Evolutionary conservation across 257 asterid genomes (phyloP), one percentile per base, ranked within the genome.

Genomic region (Nicotiana paniculata): DNA sequence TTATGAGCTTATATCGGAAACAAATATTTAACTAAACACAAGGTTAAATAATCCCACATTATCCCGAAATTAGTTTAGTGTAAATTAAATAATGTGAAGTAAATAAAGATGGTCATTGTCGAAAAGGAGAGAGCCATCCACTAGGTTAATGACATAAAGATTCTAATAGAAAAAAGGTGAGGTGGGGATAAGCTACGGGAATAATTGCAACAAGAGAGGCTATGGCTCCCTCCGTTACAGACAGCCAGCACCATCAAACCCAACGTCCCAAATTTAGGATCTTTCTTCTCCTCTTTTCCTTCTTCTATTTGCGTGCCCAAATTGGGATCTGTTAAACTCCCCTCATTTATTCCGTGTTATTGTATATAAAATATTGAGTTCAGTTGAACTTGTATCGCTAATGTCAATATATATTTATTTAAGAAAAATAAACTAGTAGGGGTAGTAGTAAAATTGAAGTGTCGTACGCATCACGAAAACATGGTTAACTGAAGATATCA

Each of bases 171-270:
- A n/a, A 12, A 21, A 15, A 80, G 39, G 37, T 21, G 61, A 77
- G 33, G 46, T 26, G 10, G 30, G 15, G n/a, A 46, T 64, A 33
- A 48, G 15, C 1, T 68, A 76, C 77, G 84, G 79, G 82, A 81
- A 77, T 68, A 77, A 66, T 81, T 61, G 83, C 81, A 69, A 76
- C 83, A 77, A 69, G 58, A 57, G 11, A 55, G 88, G 78, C 21
- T 15, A 83, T 75, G 69, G 88, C 86, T 79, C 69, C 86, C 83
- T 77, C 5, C 61, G 55, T 16, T 81, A 54, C 48, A 75, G 85
- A 81, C 85, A 43, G 55, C 12, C 66, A 28, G 70, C 83, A 83
- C 85, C 69, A 84, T 70, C 64, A 63, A 74, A 82, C 82, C 62
- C 30, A 30, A 76, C 81, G 72, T 68, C 85, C 63, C 77, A 84